Conservation (phyloP, 2,329 filamentous ascomycete genomes). For the Tolypocladium amazonense region DNA sequence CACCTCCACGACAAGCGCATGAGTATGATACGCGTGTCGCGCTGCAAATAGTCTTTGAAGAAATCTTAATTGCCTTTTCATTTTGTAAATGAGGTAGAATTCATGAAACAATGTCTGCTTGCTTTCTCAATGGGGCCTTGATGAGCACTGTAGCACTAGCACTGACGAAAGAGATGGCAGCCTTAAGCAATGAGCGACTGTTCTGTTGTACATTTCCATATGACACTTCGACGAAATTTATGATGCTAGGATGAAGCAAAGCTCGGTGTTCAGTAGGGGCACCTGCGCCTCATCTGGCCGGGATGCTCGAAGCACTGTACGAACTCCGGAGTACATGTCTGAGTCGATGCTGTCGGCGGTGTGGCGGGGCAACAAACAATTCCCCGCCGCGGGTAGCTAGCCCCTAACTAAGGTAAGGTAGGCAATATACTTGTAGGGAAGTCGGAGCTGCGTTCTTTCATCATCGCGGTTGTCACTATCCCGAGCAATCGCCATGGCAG, state of each 20-base stretch:
- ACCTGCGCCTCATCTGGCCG: not conserved
- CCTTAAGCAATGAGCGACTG: not conserved
- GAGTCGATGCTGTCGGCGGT: not conserved
- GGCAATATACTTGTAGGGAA: not conserved
- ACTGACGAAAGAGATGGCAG: not conserved
- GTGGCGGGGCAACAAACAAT: not conserved
- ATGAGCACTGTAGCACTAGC: not conserved
- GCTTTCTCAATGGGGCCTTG: not conserved
- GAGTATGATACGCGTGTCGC: not conserved
- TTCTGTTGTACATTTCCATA: not conserved
- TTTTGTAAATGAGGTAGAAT: no score
- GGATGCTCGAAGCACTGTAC: not conserved
- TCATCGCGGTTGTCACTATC: not conserved
- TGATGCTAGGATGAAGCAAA: not conserved
- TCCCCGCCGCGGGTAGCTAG: not conserved
- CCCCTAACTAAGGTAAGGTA: not conserved
- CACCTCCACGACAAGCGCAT: not conserved
- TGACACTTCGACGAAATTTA: not conserved
- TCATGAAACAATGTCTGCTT: not conserved
- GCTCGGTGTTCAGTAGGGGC: no score
- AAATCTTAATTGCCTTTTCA: not conserved
- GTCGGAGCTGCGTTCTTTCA: not conserved
- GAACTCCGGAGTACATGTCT: not conserved
- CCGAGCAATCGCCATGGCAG: constrained; percentile 13
- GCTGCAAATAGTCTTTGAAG: not conserved